Evolutionary conservation across 2,329 filamentous ascomycete genomes (phyloP), one percentile per base, ranked within the genome.

Genomic region (Exophiala calicioides): DNA sequence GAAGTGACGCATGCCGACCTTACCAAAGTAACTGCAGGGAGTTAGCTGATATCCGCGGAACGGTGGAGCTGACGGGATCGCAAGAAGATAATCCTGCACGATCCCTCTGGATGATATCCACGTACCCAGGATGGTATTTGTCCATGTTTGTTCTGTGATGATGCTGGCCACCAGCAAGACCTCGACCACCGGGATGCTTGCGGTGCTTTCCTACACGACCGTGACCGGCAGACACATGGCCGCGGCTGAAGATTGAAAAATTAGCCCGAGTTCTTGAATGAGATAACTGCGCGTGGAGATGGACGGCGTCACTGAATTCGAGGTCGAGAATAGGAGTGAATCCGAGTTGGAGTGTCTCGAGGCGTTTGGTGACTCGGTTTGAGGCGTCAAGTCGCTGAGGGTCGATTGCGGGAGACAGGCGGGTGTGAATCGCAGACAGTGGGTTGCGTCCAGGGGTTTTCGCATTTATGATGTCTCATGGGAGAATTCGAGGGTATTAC

Each of bases 121-220:
- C 97, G 88, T 97, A 97, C 89, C 93, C 93, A 58, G 91, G 90
- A 72, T 95, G 88, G 85, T 91, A 90, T 78, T 91, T 90, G 74
- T 88, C 85, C 67, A 90, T 78, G 79, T 94, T 95, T 69, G 88
- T 95, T 63, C 88, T 78, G 84, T 94, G 89, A 80, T 98, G 93
- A 81, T 98, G 93, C 80, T 96, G 89, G 83, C 90, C 91, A 94
- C 93, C 91, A 73, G 93, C 93, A 78, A 88, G 88, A 84, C 82
- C 82, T 70, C 82, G 81, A 80, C 80, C 82, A 82, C 82, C 82
- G 68, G 82, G 82, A 67, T 84, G 80, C 85, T 98, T 97, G 72
- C 93, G 82, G 86, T 96, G 90, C 87, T 97, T 97, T 75, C 93
- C 93, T 72, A 97, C 76, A 84, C 91, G 91, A 81, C 93, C 91